Conservation (phyloP, 2,329 filamentous ascomycete genomes). For the Beauveria rudraprayagi region DNA sequence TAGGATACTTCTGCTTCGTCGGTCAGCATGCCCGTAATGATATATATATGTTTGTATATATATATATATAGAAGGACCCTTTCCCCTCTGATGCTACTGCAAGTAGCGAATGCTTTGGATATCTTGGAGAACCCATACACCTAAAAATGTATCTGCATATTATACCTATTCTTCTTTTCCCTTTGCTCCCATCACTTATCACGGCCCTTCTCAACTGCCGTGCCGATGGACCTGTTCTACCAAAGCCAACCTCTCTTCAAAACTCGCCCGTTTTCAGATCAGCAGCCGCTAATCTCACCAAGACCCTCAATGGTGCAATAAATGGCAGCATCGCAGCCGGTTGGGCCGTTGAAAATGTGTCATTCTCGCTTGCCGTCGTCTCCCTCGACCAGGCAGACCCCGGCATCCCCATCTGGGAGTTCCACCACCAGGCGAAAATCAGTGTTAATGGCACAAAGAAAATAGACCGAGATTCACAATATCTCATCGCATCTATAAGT, state of each 20-base stretch:
- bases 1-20: too few species aligned
- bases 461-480: conserved; percentile 29
- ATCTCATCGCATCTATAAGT: conserved; percentile 32
- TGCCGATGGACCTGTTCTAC: conserved; percentile 18
- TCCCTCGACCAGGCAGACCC: conserved; percentile 21
- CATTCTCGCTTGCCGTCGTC: conserved; percentile 31
- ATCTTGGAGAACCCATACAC: too few species aligned
- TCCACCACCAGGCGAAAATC: conserved; percentile 28
- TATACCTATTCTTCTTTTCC: too few species aligned
- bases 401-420: conserved; percentile 30
- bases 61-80: too few species aligned
- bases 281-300: conserved; percentile 22
- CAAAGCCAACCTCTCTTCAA: conserved; percentile 21
- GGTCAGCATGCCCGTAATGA: too few species aligned
- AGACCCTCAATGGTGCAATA: conserved; percentile 12
- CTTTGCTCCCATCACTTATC: too few species aligned
- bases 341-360: conserved; percentile 27
- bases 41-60: too few species aligned
- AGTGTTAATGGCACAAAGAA: conserved; percentile 28
- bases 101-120: too few species aligned
- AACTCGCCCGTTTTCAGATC: conserved; percentile 20
- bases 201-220: conserved; percentile 15
- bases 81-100: too few species aligned
- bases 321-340: conserved; percentile 23
- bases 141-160: too few species aligned